Percentiles rank a stretch among this genome's conserved stretches.
Conservation (phyloP, 2,329 filamentous ascomycete genomes). For the Penicillium thymicola region DNA sequence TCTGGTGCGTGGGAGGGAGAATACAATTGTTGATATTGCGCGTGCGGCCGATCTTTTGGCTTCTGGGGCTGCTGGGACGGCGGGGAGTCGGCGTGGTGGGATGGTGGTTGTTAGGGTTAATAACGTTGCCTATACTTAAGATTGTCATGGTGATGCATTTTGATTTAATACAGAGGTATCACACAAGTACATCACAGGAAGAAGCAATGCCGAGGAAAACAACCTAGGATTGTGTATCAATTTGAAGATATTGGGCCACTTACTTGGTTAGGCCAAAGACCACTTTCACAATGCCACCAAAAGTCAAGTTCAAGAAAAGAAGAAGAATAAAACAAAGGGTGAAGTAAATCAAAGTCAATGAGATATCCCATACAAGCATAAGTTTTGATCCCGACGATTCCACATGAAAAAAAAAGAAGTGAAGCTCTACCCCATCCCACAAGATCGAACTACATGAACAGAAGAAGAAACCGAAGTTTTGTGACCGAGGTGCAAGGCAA, state of each 20-base stretch:
- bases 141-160: not conserved
- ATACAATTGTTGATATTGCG: constrained; percentile 34
- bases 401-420: constrained; percentile 14
- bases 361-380: constrained; percentile 28
- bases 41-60: constrained; percentile 35
- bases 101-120: constrained; percentile 37
- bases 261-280: not conserved
- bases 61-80: constrained; percentile 29
- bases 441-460: constrained; percentile 30
- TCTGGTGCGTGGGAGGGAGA: constrained; percentile 33
- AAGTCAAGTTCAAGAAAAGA: constrained; percentile 5
- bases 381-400: constrained; percentile 23
- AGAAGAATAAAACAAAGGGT: constrained; percentile 9
- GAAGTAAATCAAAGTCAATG: constrained; percentile 15
- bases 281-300: not conserved
- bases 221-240: not conserved
- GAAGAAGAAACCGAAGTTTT: constrained; percentile 13
- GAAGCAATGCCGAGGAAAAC: not conserved
- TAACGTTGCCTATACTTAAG: not conserved
- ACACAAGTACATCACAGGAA: not conserved
- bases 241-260: constrained; percentile 2
- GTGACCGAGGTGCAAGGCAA: not conserved
- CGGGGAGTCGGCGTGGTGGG: constrained; percentile 24
- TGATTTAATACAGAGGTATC: not conserved
- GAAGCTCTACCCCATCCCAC: constrained; percentile 24